phyloP scores from a whole-genome alignment of 768 basidiomycete genomes.

The Obba rivulosa region DNA sequence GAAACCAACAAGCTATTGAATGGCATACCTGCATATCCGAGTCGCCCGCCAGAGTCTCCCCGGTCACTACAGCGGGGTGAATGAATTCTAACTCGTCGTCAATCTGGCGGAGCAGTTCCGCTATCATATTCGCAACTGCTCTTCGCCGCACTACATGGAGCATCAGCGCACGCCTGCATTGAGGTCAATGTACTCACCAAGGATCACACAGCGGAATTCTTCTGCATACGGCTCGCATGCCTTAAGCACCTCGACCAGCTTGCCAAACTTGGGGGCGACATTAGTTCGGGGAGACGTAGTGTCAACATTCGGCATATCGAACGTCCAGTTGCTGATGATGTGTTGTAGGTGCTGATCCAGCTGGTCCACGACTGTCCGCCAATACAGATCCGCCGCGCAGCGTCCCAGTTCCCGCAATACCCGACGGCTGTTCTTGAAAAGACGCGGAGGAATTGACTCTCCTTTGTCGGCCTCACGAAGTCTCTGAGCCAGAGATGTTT shows the following conservation, averaged over 20 bases:
- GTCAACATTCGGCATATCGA: conserved; percentile 59
- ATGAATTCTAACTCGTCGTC: conserved; percentile 3
- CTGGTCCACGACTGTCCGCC: conserved; percentile 48
- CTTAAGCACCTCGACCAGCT: conserved; percentile 53
- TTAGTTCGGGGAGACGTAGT: conserved; percentile 55
- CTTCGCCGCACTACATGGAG: conserved; percentile 43
- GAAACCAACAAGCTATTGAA: not conserved
- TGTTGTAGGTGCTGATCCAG: conserved; percentile 27
- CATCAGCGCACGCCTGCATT: not conserved
- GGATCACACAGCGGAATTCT: conserved; percentile 58
- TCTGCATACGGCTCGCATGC: conserved; percentile 49
- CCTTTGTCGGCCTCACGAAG: conserved; percentile 41
- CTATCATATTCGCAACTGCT: conserved; percentile 49
- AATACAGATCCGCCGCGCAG: conserved; percentile 67
- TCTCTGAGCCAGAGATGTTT: conserved; percentile 40
- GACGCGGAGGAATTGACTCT: conserved; percentile 33
- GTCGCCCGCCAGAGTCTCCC: not conserved
- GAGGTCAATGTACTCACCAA: conserved; percentile 39
- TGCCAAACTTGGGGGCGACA: conserved; percentile 61
- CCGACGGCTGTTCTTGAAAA: conserved; percentile 43
- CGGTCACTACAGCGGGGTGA: conserved; percentile 1
- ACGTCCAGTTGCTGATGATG: conserved; percentile 55
- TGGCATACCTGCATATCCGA: not conserved
- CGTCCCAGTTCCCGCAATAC: conserved; percentile 52
- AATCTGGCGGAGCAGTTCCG: not conserved